Base-by-base conservation (phyloP, 148 eudicot genomes). In the Bassia scoparia region DNA sequence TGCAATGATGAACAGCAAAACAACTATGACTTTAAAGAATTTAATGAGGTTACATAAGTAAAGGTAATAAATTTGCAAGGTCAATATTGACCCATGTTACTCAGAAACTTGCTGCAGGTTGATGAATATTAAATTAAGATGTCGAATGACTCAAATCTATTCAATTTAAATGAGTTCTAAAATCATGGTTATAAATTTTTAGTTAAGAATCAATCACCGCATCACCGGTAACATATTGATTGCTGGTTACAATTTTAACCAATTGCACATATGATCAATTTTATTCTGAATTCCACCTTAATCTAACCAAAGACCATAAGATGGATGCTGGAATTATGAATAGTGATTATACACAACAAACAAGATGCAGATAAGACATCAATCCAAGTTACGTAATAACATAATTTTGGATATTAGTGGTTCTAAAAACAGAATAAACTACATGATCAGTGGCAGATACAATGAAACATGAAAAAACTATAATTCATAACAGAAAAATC, bases 61-160 rank as follows among this genome's bases (percentile, higher is more conserved):
- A n/a, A 24, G 33, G 70, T 30, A 27, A 46, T 16, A 29, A 14
- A 20, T 27, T 8, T 16, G 34, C 26, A 5, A 46, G 16, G 29
- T 24, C 6, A 24, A 12, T 23, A 41, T 10, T 65, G 0, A 2
- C 18, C 54, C 35, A 66, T 43, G 38, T 2, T 29, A 27, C 23
- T 38, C 56, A 29, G 27, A 56, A 56, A 63, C 1, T 35, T 21
- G 67, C 31, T 52, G 58, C 72, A 69, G 44, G 37, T 69, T 53
- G 61, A 69, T n/a, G n/a, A n/a, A 68, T 68, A 26, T 2, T 20
- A 68, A 43, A 27, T 8, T 15, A 52, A 53, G 46, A 31, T 31
- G 2, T 1, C 46, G 12, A n/a, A n/a, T n/a, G n/a, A n/a, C n/a
- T n/a, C n/a, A n/a, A 68, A 16, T 0, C 38, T 26, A 0, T 1